Conservation (phyloP, 140 eudicot genomes). For the Anethum foeniculum region DNA sequence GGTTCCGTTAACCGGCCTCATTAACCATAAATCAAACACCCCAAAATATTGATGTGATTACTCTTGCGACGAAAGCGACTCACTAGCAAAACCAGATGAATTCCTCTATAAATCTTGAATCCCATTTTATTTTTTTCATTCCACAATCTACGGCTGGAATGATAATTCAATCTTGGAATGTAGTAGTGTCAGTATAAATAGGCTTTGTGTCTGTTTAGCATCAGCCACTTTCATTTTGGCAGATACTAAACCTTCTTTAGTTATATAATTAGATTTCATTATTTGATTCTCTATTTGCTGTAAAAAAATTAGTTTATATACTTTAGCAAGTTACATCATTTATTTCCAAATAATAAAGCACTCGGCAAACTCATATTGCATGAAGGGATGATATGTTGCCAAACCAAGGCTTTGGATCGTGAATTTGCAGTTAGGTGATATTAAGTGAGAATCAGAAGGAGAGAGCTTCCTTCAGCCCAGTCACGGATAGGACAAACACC, state of each 20-base stretch:
- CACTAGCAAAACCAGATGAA: not conserved
- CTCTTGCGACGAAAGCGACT: not conserved
- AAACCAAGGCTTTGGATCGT: too few species aligned
- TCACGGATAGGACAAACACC: constrained; percentile 61
- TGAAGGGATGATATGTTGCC: too few species aligned
- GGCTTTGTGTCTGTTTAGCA: not conserved
- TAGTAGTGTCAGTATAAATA: not conserved
- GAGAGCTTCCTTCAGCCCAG: constrained; percentile 99
- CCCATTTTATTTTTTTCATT: not conserved
- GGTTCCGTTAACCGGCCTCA: too few species aligned
- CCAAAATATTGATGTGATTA: too few species aligned
- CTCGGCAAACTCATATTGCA: too few species aligned
- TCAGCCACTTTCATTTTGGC: not conserved
- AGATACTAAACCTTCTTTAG: not conserved
- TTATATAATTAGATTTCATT: too few species aligned
- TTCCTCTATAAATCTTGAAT: not conserved
- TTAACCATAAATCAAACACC: too few species aligned
- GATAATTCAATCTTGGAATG: not conserved
- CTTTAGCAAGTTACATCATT: too few species aligned
- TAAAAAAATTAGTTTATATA: too few species aligned
- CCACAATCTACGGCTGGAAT: not conserved
- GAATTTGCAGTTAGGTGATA: too few species aligned
- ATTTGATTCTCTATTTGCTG: not conserved
- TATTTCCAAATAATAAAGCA: too few species aligned
- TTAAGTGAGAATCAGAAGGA: constrained; percentile 20